Percentiles rank a stretch among this genome's conserved stretches.
Conservation (phyloP, 1,284 basidiomycete species). For the Cutaneotrichosporon sp. region DNA sequence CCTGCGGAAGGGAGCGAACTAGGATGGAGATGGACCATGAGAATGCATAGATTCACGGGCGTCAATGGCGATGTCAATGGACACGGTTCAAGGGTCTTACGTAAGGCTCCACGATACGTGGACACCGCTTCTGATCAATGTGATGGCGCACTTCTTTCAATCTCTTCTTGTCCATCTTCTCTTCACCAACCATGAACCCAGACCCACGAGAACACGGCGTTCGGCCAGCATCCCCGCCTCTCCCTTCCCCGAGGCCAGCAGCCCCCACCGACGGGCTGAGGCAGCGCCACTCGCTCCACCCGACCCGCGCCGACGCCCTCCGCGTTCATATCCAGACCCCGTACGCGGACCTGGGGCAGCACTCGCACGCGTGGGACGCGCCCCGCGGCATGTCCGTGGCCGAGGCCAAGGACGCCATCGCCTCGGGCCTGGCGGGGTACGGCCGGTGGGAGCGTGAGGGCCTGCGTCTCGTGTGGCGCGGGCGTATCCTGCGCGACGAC, state of each 20-base stretch:
- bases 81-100: constrained; percentile 6
- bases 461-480: constrained; percentile 47
- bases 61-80: too few species aligned
- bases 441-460: constrained; percentile 41
- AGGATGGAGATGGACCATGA: too few species aligned
- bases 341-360: constrained; percentile 29
- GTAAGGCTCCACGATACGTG: constrained; percentile 7
- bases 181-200: constrained; percentile 21
- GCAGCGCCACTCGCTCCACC: constrained; percentile 7
- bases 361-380: constrained; percentile 21
- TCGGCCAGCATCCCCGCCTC: constrained; percentile 15
- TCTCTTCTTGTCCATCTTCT: too few species aligned
- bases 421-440: constrained; percentile 32
- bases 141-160: not conserved
- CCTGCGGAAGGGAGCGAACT: too few species aligned
- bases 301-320: constrained; percentile 13
- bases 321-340: constrained; percentile 41
- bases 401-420: constrained; percentile 40
- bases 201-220: constrained; percentile 19
- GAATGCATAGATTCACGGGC: too few species aligned
- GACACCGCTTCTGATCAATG: not conserved
- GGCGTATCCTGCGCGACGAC: constrained; percentile 46
- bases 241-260: constrained; percentile 7
- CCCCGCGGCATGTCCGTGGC: constrained; percentile 21
- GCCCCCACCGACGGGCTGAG: constrained; percentile 11